Conservation (phyloP, 2,329 filamentous ascomycete species). For the Fusarium nodosum region DNA sequence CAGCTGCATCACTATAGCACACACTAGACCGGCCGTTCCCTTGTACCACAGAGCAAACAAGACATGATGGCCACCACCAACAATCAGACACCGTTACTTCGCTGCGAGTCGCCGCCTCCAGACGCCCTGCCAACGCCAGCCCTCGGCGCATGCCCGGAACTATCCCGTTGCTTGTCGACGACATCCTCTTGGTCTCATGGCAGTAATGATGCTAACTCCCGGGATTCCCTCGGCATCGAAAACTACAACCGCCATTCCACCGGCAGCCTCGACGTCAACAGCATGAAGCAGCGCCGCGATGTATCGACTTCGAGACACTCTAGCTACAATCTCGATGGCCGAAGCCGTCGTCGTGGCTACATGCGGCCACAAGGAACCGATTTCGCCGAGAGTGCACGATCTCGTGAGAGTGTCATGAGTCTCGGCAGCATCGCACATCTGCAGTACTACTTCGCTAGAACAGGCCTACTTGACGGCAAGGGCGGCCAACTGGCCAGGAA, state of each 20-base stretch:
- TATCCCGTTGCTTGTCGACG: constrained; percentile 75
- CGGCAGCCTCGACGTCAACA: constrained; percentile 69
- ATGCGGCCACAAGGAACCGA: constrained; percentile 88
- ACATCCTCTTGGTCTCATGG: constrained; percentile 71
- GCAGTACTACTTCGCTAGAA: constrained; percentile 98
- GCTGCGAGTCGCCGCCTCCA: constrained; percentile 74
- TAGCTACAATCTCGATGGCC: constrained; percentile 59
- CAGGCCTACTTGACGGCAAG: constrained; percentile 92
- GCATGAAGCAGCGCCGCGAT: constrained; percentile 60
- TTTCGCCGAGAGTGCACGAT: constrained; percentile 90
- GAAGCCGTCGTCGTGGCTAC: constrained; percentile 78
- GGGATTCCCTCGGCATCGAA: constrained; percentile 70
- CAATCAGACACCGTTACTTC: constrained; percentile 54
- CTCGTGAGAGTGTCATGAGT: constrained; percentile 94
- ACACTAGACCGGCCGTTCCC: constrained; percentile 2
- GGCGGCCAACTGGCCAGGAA: constrained; percentile 86
- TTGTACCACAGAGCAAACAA: constrained; percentile 11
- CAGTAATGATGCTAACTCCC: constrained; percentile 62
- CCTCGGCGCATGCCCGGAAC: constrained; percentile 68
- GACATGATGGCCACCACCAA: constrained; percentile 54
- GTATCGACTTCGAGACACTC: constrained; percentile 60
- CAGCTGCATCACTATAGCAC: constrained; percentile 10
- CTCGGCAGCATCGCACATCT: constrained; percentile 96
- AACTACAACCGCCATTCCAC: constrained; percentile 70
- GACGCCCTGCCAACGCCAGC: constrained; percentile 73